Conservation (phyloP, 1,284 basidiomycete species). For the Nidula niveotomentosa region DNA sequence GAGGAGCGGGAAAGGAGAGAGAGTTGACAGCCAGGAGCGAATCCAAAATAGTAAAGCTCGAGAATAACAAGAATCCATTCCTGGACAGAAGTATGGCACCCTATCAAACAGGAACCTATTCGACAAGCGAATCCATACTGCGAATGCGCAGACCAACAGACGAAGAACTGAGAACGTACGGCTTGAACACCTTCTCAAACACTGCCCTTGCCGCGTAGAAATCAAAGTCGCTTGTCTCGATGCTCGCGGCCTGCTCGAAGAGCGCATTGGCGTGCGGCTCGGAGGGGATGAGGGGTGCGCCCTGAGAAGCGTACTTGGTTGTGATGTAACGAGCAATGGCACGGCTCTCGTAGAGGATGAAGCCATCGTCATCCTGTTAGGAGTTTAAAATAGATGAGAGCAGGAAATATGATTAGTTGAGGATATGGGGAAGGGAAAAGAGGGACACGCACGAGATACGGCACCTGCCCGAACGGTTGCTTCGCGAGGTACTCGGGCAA, state of each 20-base stretch:
- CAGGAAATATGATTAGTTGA: too few species aligned
- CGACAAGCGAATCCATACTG: too few species aligned
- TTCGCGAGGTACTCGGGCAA: conserved; percentile 31
- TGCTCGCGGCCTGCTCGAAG: conserved; percentile 54
- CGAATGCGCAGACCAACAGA: too few species aligned
- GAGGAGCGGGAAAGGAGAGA: background rate
- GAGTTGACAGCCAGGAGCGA: background rate
- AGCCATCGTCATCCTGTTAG: conserved; percentile 41
- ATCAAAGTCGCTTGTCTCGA: conserved; percentile 53
- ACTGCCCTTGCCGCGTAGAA: conserved; percentile 34
- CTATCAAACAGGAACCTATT: too few species aligned
- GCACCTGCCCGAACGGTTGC: conserved; percentile 67
- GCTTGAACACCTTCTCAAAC: conserved; percentile 45
- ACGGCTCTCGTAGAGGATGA: conserved; percentile 44
- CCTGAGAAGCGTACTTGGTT: conserved; percentile 36
- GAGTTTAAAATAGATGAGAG: too few species aligned
- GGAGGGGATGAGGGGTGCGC: conserved; percentile 25
- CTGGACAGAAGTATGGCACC: too few species aligned
- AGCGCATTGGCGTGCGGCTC: conserved; percentile 33
- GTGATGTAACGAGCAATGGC: conserved; percentile 42
- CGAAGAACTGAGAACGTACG: conserved; percentile 19
- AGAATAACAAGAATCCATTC: too few species aligned
- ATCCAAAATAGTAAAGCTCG: too few species aligned
- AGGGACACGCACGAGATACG: conserved; percentile 42
- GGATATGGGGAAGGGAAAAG: background rate